These are phyloP conservation scores for Vaccinium vitisidaea DNA, from an alignment of 148 eudicot species.

Conservation along the genomic window DNA sequence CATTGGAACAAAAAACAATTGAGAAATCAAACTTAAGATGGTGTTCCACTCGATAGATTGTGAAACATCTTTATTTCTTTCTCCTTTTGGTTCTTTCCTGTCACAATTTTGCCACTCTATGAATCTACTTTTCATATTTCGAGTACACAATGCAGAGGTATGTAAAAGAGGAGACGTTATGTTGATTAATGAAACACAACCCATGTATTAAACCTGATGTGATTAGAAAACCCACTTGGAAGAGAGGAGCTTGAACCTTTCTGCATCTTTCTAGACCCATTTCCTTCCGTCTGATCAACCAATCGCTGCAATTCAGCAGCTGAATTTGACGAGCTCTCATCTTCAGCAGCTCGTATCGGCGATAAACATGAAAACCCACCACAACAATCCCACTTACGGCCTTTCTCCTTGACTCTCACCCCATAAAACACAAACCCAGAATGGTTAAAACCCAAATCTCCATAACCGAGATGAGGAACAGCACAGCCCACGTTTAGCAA, in stretches of 20 bases:
- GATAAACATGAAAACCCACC: slow-evolving; percentile 20
- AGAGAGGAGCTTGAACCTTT: slow-evolving; percentile 43
- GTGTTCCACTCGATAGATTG: background rate
- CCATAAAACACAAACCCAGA: slow-evolving; percentile 10
- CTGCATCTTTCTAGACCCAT: slow-evolving; percentile 31
- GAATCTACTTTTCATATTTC: background rate
- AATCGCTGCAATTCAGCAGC: slow-evolving; percentile 21
- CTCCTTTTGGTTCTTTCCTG: background rate
- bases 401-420: slow-evolving; percentile 28
- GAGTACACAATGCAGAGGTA: background rate
- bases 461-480: slow-evolving; percentile 24
- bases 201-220: background rate
- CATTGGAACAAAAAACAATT: background rate
- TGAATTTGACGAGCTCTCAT: slow-evolving; percentile 40
- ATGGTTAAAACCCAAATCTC: slow-evolving; percentile 28
- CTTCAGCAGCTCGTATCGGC: slow-evolving; percentile 40
- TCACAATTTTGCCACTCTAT: background rate
- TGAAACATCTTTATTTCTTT: no score
- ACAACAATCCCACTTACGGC: slow-evolving; percentile 35
- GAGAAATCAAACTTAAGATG: background rate
- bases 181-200: background rate
- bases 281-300: slow-evolving; percentile 19
- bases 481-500: slow-evolving; percentile 26
- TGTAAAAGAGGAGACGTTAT: background rate
- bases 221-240: slow-evolving; percentile 47